Evolutionary conservation across 345 rosid genomes (phyloP).

Genomic region (Ceriops tagal): DNA sequence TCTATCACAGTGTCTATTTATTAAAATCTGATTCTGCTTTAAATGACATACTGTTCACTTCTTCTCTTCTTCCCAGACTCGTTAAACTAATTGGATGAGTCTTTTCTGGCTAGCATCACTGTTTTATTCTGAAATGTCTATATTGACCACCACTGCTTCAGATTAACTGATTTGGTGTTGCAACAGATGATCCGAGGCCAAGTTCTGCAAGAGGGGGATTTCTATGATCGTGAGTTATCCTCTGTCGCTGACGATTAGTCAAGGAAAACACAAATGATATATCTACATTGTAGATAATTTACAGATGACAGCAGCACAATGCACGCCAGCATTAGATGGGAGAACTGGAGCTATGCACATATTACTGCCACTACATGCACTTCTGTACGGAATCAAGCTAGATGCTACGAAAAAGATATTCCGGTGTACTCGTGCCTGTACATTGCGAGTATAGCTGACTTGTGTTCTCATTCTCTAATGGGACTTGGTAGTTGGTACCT

Average conservation of each 20-base stretch:
- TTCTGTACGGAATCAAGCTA: neutral
- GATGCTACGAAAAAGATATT: neutral
- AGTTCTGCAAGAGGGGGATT: conserved; percentile 39
- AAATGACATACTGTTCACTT: too few relatives aligned
- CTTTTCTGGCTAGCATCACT: too few relatives aligned
- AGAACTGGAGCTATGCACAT: conserved; percentile 7
- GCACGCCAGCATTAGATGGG: neutral
- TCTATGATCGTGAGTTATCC: conserved; percentile 27
- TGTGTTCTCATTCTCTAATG: too few relatives aligned
- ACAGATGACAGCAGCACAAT: neutral
- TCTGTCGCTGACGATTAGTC: neutral
- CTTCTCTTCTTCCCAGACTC: too few relatives aligned
- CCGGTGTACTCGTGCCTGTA: neutral
- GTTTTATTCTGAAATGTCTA: too few relatives aligned
- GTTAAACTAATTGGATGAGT: too few relatives aligned
- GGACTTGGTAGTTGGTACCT: too few relatives aligned
- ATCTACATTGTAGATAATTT: conserved; percentile 20
- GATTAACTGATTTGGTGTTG: neutral
- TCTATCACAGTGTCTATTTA: too few relatives aligned
- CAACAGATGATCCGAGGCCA: conserved; percentile 44
- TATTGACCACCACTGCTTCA: too few relatives aligned
- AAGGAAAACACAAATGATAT: neutral
- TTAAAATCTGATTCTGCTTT: too few relatives aligned
- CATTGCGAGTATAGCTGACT: too few relatives aligned
- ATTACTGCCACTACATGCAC: neutral